Evolutionary conservation across 192 early-diverging fungal species (phyloP), one percentile per base, ranked within the genome.

Genomic region (Coemansia aciculifera): DNA sequence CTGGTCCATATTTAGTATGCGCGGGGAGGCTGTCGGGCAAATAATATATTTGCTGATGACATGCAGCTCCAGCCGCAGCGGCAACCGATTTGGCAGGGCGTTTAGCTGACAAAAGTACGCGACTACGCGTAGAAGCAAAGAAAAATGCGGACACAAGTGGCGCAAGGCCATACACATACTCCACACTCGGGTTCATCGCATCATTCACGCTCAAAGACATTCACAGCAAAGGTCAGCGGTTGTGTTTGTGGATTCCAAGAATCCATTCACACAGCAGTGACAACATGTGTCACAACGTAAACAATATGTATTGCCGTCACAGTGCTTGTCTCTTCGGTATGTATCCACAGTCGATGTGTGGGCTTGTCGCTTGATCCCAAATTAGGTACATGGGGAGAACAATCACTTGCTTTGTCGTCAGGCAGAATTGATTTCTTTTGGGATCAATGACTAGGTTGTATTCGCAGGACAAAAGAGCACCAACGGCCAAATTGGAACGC

Each of bases 351-450:
- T 57, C 54, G 31, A 12, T 9, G 13, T n/a, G 54, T 17, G 54
- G 31, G 54, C 29, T 32, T 57, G 27, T 13, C 54, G 27, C 59
- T 34, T 38, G 39, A 49, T 69, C 23, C 64, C 73, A 65, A 68
- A 68, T 74, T 63, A 57, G 73, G 63, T 64, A 27, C 68, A 67
- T 65, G 73, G 73, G 69, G 73, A 34, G 54, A 34, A 57, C 54
- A 57, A 57, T 32, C 24, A 15, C 31, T 34, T 34, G 17, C 29
- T 5, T 34, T 57, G 27, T n/a, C 32, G 29, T 6, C 54, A 57
- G 54, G 54, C 31, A 57, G 24, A 57, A 57, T 57, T 32, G 54
- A 57, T 15, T 13, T 23, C 8, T 46, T 17, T 44, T 54, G n/a
- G 27, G 48, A 23, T 54, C 51, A 54, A 54, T 54, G 46, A n/a